Evolutionary conservation across 108 stramenopile species (phyloP), one percentile per base, ranked within the genome.

Genomic region (Halocafeteria seosinensis): DNA sequence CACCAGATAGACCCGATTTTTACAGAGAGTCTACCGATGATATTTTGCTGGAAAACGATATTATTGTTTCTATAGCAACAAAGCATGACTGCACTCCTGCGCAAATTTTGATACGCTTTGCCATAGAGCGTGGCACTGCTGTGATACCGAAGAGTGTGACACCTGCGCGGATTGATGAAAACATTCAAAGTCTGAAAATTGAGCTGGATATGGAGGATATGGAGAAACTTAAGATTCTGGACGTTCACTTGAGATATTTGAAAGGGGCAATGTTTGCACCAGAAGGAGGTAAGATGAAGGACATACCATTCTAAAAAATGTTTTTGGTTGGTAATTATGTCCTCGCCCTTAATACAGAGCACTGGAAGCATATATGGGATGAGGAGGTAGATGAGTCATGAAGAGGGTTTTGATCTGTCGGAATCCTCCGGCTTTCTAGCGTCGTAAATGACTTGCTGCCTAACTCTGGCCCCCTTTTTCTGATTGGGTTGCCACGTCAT

Each of bases 81-180:
- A 78, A 78, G 55, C 67, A 80, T 55, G 63, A 67, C 11, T 84
- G 76, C 61, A 70, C 85, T 0, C 65, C 79, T 0, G 93, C 88
- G 0, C 85, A 88, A 65, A 79, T 94, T 57, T 62, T 94, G 12
- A 88, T 90, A 12, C 84, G 90, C 13, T 94, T 89, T 89, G 88
- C 87, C 64, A 65, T 91, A 50, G 88, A 91, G 71, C 80, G 86
- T 32, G 90, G 89, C 24, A 85, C 86, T 60, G 72, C 84, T 1
- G 85, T 88, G 60, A 76, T 87, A 21, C 90, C 90, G 1, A 94
- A 94, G 67, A 82, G 81, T 0, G 85, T 87, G 23, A 82, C 77
- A 68, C 71, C 77, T 63, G 77, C 73, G 30, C 84, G 90, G 29
- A 90, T 94, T 84, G 68, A 75, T 8, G 90, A 89, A 68, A 94